Base-by-base conservation (phyloP, 768 basidiomycete genomes). In the Tulasnella sp. region DNA sequence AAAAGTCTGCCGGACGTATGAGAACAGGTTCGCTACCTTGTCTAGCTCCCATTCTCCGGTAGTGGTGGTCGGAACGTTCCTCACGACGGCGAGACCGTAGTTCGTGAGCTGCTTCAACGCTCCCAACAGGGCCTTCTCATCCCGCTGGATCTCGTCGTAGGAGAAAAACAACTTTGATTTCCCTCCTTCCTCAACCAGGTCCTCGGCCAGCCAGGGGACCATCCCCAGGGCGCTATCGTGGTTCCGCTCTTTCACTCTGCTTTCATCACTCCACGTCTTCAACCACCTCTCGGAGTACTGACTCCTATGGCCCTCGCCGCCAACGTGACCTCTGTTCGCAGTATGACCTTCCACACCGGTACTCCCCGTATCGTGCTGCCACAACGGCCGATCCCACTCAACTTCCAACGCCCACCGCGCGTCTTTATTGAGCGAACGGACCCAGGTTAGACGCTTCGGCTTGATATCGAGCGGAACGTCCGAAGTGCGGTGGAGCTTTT, bases 1-100 rank as follows among this genome's bases (percentile, higher is more conserved):
- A 82, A 98, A 96, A 11, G 96, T 99, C 67, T 87, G 85, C 36
- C 94, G 85, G 36, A 98, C 85, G 78, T 93, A 88, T 7, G 94
- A 92, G 79, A 98, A 92, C 31, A 80, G 81, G 36, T 85, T 84
- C 1, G 89, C 93, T 2, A 98, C 85, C n/a, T 77, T 83, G 3
- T 88, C 85, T 38, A 95, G 82, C 82, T 91, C 91, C 81, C 93
- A 95, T 6, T 74, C 39, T 36, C 45, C 64, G 38, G 17, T 29
- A 25, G 0, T 82, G 83, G 36, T 87, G 85, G 76, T 92, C 82
- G 29, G 85, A 0, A 97, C 93, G 4, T 86, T 89, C 1, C 84
- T 85, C 34, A 97, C 83, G 80, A 97, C 89, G 9, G 93, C 83
- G 22, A 97, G 80, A 0, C 96, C 96, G 77, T 90, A 90, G 34